Percentiles rank a stretch among this genome's conserved stretches.
Evolutionary conservation across 2,329 filamentous ascomycete species (phyloP).

Genomic region (Aspergillus aculeatus): DNA sequence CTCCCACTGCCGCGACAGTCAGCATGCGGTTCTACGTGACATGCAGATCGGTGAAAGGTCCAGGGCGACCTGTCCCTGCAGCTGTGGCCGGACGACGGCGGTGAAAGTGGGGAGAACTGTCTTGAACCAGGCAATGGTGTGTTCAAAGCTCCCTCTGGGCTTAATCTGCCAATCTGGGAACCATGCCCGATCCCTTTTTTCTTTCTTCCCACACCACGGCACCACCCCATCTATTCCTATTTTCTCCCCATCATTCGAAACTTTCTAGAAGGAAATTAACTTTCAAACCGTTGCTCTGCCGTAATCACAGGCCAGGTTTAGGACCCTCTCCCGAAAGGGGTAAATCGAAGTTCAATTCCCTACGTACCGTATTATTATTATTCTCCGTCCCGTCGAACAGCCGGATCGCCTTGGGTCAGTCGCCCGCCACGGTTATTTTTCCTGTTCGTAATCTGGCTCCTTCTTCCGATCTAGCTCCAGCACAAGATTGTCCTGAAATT

Average conservation of each 20-base stretch:
- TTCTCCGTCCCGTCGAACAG: conserved; percentile 6
- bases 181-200: not conserved
- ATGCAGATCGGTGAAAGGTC: conserved; percentile 13
- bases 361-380: not conserved
- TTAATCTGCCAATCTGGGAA: not conserved
- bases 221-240: too few species aligned
- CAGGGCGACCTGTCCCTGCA: conserved; percentile 3
- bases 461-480: not conserved
- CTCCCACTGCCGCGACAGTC: not conserved
- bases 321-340: conserved; percentile 17
- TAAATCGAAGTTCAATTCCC: not conserved
- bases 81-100: not conserved
- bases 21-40: conserved; percentile 20
- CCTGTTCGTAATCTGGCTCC: conserved; percentile 1
- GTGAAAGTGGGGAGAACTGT: not conserved
- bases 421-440: not conserved
- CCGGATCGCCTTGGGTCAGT: conserved; percentile 9
- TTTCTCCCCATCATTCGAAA: conserved; percentile 23
- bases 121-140: conserved; percentile 11
- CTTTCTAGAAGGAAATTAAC: conserved; percentile 38
- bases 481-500: conserved; percentile 10
- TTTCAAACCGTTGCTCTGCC: conserved; percentile 26
- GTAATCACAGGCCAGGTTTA: conserved; percentile 20
- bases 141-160: conserved; percentile 9
- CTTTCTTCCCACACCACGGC: not conserved